Conservation (phyloP, 2,329 filamentous ascomycete genomes). For the Cladobotryum protrusum region DNA sequence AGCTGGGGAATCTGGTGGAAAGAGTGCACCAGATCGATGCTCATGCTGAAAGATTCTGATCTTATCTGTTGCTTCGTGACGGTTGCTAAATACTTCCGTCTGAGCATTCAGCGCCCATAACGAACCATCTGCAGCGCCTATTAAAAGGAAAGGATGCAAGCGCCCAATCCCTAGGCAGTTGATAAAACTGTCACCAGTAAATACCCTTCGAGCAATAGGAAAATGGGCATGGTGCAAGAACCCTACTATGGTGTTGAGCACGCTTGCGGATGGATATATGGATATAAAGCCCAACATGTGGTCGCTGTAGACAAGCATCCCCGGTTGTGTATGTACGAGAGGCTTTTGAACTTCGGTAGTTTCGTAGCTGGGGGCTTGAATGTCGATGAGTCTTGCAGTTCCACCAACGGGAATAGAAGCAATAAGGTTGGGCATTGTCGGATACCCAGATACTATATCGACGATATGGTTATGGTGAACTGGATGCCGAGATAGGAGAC, state of each 20-base stretch:
- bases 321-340: constrained; percentile 46
- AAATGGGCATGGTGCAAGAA: constrained; percentile 49
- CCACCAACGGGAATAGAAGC: constrained; percentile 50
- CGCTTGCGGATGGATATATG: constrained; percentile 46
- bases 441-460: constrained; percentile 50
- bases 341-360: constrained; percentile 47
- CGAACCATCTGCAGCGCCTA: constrained; percentile 49
- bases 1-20: constrained; percentile 22
- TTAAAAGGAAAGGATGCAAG: constrained; percentile 47
- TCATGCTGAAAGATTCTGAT: constrained; percentile 48
- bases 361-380: constrained; percentile 46
- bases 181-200: constrained; percentile 44
- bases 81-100: constrained; percentile 30
- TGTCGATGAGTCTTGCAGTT: constrained; percentile 45
- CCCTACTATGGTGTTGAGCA: constrained; percentile 45
- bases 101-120: constrained; percentile 41
- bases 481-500: constrained; percentile 44
- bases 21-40: constrained; percentile 34
- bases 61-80: constrained; percentile 28
- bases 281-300: constrained; percentile 50
- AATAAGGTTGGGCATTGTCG: constrained; percentile 50
- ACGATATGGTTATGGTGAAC: constrained; percentile 49
- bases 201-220: constrained; percentile 46
- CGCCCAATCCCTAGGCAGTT: constrained; percentile 44
- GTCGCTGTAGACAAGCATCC: constrained; percentile 49